phyloP scores from a whole-genome alignment of 2,329 filamentous ascomycete genomes.

The Talaromyces islandicus region DNA sequence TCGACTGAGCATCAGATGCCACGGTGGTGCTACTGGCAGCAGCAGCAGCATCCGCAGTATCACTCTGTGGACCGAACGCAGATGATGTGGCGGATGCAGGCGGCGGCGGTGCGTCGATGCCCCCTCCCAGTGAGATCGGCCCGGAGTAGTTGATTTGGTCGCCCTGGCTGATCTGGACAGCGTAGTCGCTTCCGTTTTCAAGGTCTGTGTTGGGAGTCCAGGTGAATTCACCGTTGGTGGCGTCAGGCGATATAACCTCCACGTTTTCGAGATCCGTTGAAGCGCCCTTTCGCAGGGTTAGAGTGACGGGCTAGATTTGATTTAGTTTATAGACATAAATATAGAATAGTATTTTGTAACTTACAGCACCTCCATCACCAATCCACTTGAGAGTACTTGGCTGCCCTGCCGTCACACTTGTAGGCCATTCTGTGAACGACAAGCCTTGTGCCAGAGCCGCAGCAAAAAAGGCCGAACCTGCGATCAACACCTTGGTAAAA shows the following conservation, averaged over 20 bases:
- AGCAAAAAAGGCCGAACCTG: slow-evolving; percentile 38
- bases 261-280: slow-evolving; percentile 47
- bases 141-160: slow-evolving; percentile 51
- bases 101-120: slow-evolving; percentile 10
- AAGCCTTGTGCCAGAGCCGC: slow-evolving; percentile 44
- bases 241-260: slow-evolving; percentile 41
- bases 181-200: slow-evolving; percentile 46
- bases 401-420: slow-evolving; percentile 44
- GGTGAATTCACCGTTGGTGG: slow-evolving; percentile 41
- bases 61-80: neutral
- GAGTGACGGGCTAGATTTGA: slow-evolving; percentile 41
- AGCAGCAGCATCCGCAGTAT: neutral
- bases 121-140: slow-evolving; percentile 42
- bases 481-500: slow-evolving; percentile 45
- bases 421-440: slow-evolving; percentile 49
- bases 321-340: slow-evolving; percentile 13
- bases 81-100: neutral
- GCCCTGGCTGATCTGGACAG: slow-evolving; percentile 53
- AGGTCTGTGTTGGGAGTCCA: slow-evolving; percentile 47
- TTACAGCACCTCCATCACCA: slow-evolving; percentile 34
- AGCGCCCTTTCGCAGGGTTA: slow-evolving; percentile 51
- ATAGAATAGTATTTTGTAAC: slow-evolving; percentile 12
- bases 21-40: neutral
- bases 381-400: slow-evolving; percentile 45
- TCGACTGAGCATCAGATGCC: neutral